Evolutionary conservation across 192 early-diverging fungal species (phyloP), one percentile per base, ranked within the genome.

Genomic region (Paraglomus occultum): DNA sequence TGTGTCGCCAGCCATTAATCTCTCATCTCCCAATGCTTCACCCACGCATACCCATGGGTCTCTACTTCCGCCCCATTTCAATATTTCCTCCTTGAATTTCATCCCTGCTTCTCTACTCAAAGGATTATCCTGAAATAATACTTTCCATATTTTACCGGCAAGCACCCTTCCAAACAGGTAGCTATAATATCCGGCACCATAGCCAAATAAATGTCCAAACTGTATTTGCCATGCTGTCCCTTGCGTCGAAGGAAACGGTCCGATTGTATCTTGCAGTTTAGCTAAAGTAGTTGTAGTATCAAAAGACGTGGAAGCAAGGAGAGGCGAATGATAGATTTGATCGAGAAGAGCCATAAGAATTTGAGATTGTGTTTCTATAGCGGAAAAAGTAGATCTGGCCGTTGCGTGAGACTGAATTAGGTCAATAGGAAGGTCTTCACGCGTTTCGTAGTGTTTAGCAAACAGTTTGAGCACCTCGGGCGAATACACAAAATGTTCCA

Each of bases 171-270:
- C 89, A 87, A 96, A 93, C 20, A 98, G 79, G 70, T 99, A 99
- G n/a, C 90, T 83, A 61, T 98, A 99, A 78, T 99, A 99, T 7
- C 88, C 90, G 8, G 92, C 90, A 15, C 95, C 95, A 69, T 99
- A 99, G 0, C 89, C 88, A 70, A 90, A 89, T 73, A 99, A 68
- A 65, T 99, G 97, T 2, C 86, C 86, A 76, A 99, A 97, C 64
- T 94, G 91, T 1, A 88, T 88, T 71, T 95, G 95, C 94, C 94
- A 97, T 54, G 82, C 82, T 5, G 95, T 93, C 6, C 84, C 87
- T 1, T 78, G 66, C 5, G 89, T 87, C 50, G 88, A 84, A 0
- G 89, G 88, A 63, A 95, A 90, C 8, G 91, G 69, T n/a, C 89
- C 81, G 31, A 79, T 80, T 0, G 77, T 60, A 22, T 81, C 73